Percentiles rank a stretch among this genome's conserved stretches.
phyloP scores from a whole-genome alignment of 2,329 filamentous ascomycete genomes.

The Arthrobotrys iridis region DNA sequence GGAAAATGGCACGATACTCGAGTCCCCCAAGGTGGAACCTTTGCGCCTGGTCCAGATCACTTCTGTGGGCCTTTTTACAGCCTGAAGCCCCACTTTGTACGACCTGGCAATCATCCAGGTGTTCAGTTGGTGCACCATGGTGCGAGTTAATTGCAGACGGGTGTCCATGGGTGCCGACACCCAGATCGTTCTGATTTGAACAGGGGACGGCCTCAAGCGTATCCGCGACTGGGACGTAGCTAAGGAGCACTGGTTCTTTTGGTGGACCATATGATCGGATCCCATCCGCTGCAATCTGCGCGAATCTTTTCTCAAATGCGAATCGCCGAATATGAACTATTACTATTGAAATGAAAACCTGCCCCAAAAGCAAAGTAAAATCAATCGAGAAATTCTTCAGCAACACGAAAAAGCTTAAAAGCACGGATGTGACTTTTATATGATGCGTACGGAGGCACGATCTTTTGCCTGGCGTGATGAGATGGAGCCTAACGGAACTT shows the following conservation, averaged over 20 bases:
- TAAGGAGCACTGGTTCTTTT: constrained; percentile 12
- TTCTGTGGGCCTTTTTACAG: constrained; percentile 16
- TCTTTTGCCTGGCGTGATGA: neutral
- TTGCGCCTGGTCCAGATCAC: constrained; percentile 66
- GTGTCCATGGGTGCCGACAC: neutral
- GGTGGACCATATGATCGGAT: neutral
- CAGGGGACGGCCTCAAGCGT: neutral
- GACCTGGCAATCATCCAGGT: neutral
- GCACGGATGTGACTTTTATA: constrained; percentile 1
- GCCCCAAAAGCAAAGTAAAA: constrained; percentile 1
- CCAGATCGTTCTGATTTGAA: neutral
- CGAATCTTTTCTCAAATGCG: constrained; percentile 72
- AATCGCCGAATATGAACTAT: constrained; percentile 52
- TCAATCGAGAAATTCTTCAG: neutral
- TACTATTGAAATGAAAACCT: constrained; percentile 51
- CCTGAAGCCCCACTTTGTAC: constrained; percentile 6
- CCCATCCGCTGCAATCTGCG: constrained; percentile 62
- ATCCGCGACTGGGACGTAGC: neutral
- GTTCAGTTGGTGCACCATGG: constrained; percentile 26
- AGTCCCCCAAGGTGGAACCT: constrained; percentile 70
- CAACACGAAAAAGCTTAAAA: constrained; percentile 27
- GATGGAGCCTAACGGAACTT: constrained; percentile 23
- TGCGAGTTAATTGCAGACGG: constrained; percentile 14
- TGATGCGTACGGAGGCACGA: neutral
- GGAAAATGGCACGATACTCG: constrained; percentile 71